Base-by-base conservation (phyloP, 805 yeast species). In the Pichia rugopelliculosa region DNA sequence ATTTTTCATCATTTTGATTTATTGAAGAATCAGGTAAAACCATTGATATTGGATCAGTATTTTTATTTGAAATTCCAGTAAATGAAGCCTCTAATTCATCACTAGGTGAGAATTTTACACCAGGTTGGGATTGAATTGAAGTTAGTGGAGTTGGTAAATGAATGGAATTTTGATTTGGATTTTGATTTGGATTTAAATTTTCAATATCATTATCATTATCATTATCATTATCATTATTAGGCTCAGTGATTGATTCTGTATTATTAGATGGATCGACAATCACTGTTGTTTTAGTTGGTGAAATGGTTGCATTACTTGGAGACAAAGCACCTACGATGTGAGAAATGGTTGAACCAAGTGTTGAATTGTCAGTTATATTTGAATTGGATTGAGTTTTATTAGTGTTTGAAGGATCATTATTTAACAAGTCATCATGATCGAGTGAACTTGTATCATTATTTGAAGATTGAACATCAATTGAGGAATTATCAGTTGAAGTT, bases 41-140 rank as follows among this genome's bases (percentile, higher is more conserved):
- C 24, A 45, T 48, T 27, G 50, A 41, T 1, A 42, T 36, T 7
- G 53, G 52, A 30, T 50, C 53, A 8, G 47, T 45, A 33, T 50
- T 46, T 23, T 53, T 51, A 39, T 53, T 59, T 17, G 69, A 59
- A 43, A 66, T 58, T 6, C 72, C 71, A 0, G 74, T 67, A 56
- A 72, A 70, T 24, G 65, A 65, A 1, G 75, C 75, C 22, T 68
- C 53, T 6, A 71, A 54, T 41, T 62, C 67, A 10, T 64, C 63
- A 6, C 59, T 56, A 38, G 66, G 72, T 17, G 51, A 53, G n/a
- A 62, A 56, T 18, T 56, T 57, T 12, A 61, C 57, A 7, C 59
- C 58, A 3, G 61, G 60, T 15, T 56, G 51, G 1, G 58, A 57
- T 39, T 47, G 42, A 8, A 42, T 47, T 8, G 59, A 53, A 6